Evolutionary conservation across 2,329 filamentous ascomycete species (phyloP).

Genomic region (Epichloe brachyelytri): DNA sequence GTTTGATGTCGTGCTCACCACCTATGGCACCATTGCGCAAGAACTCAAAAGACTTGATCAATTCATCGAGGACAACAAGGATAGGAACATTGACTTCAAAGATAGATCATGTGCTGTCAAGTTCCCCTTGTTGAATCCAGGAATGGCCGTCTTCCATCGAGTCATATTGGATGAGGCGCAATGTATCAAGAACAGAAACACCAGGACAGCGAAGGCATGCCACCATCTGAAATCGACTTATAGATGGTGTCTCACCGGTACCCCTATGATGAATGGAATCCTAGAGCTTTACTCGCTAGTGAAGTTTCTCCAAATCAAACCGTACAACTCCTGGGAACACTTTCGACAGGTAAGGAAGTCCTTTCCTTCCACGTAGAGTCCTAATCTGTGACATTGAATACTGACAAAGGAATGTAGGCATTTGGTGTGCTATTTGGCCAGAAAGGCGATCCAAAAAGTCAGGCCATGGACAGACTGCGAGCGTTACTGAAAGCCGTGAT

Average conservation of each 20-base stretch:
- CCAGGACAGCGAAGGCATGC: conserved; percentile 59
- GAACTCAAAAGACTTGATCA: conserved; percentile 50
- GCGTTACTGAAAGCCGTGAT: conserved; percentile 68
- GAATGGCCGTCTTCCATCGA: conserved; percentile 54
- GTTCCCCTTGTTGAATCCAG: conserved; percentile 48
- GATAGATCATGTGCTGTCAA: conserved; percentile 22
- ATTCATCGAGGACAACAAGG: conserved; percentile 36
- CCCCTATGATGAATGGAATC: conserved; percentile 79
- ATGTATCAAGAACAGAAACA: conserved; percentile 64
- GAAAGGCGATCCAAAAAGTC: conserved; percentile 36
- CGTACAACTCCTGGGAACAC: conserved; percentile 51
- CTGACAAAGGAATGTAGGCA: conserved; percentile 15
- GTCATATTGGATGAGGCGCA: conserved; percentile 83
- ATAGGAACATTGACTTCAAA: conserved; percentile 24
- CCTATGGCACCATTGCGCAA: conserved; percentile 60
- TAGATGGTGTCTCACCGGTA: conserved; percentile 71
- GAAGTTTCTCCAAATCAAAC: conserved; percentile 62
- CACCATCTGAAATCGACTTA: conserved; percentile 53
- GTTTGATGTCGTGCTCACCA: conserved; percentile 73
- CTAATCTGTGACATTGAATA: conserved; percentile 1
- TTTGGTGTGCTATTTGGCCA: conserved; percentile 29
- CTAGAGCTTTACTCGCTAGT: conserved; percentile 67
- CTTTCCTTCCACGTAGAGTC: neutral
- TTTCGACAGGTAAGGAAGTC: conserved; percentile 41
- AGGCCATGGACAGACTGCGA: conserved; percentile 60